phyloP scores from a whole-genome alignment of 2,329 filamentous ascomycete species.

The Aspergillus alliaceus region DNA sequence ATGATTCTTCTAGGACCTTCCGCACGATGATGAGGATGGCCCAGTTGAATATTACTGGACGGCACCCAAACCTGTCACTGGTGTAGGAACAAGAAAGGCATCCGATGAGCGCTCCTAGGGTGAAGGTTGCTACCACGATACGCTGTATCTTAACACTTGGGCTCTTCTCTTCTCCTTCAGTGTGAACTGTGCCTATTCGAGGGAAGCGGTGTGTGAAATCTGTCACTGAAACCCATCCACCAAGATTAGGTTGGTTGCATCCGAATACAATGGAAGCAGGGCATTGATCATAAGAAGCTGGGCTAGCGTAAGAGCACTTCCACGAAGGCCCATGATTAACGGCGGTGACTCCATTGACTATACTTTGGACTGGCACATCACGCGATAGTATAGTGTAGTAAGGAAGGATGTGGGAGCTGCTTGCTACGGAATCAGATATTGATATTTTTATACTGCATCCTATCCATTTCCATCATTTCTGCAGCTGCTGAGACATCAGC shows the following conservation, averaged over 20 bases:
- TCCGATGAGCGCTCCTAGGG: constrained; percentile 49
- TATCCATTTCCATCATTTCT: not conserved
- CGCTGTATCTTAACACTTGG: constrained; percentile 46
- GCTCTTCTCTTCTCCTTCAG: constrained; percentile 41
- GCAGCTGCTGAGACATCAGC: not conserved
- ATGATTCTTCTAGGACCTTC: constrained; percentile 45
- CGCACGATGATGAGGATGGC: constrained; percentile 45
- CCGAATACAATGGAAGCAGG: constrained; percentile 50
- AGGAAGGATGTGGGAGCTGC: not conserved
- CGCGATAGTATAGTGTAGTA: too few relatives aligned
- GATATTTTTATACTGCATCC: not conserved
- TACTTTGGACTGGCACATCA: too few relatives aligned
- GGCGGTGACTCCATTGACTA: too few relatives aligned
- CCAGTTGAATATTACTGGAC: constrained; percentile 44
- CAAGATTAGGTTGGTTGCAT: constrained; percentile 53
- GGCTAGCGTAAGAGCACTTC: constrained; percentile 2
- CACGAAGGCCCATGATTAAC: not conserved
- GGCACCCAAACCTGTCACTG: constrained; percentile 48
- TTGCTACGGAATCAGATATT: not conserved
- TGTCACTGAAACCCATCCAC: constrained; percentile 6
- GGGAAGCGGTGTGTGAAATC: constrained; percentile 47
- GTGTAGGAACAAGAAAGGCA: constrained; percentile 47
- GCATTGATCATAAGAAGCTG: constrained; percentile 15
- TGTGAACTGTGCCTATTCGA: constrained; percentile 49
- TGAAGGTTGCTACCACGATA: constrained; percentile 30